A percentile compares a stretch with the other conserved stretches of the same genome.
Evolutionary conservation across 2,329 filamentous ascomycete species (phyloP).

Genomic region (Daldinia sp.): DNA sequence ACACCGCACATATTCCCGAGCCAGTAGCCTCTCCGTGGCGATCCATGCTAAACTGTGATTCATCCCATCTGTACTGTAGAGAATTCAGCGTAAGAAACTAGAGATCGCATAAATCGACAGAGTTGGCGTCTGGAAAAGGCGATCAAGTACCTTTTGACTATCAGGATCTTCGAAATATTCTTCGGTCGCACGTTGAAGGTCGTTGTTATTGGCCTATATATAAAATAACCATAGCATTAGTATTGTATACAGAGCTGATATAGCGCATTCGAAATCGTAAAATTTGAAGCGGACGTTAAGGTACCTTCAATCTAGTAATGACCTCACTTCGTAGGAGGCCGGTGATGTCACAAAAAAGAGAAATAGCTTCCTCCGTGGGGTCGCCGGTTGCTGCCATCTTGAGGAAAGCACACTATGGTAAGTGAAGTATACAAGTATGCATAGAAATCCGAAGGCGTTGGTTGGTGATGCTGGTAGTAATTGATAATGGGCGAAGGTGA

Average conservation of each 20-base stretch:
- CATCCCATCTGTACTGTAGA: constrained; percentile 66
- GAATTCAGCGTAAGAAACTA: constrained; percentile 27
- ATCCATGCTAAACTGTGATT: constrained; percentile 64
- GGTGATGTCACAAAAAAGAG: constrained; percentile 41
- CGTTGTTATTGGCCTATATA: constrained; percentile 58
- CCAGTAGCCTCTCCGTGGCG: constrained; percentile 63
- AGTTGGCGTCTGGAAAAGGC: not conserved
- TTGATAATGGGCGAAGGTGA: not conserved
- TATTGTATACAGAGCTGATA: constrained; percentile 16
- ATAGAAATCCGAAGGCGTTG: not conserved
- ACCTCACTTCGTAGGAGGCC: constrained; percentile 43
- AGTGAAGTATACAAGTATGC: constrained; percentile 25
- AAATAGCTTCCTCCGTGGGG: constrained; percentile 40
- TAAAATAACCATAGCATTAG: constrained; percentile 8
- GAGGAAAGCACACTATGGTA: constrained; percentile 10
- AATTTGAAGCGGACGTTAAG: not conserved
- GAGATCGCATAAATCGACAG: not conserved
- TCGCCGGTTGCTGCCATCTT: constrained; percentile 45
- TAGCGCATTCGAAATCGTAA: not conserved
- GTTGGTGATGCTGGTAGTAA: not conserved
- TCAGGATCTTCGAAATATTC: constrained; percentile 65
- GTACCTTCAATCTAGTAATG: constrained; percentile 48
- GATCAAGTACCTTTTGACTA: constrained; percentile 53
- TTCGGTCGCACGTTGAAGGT: constrained; percentile 62
- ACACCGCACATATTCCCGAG: constrained; percentile 59